Conservation (phyloP, 2,329 filamentous ascomycete species). For the Penicillium sp. region DNA sequence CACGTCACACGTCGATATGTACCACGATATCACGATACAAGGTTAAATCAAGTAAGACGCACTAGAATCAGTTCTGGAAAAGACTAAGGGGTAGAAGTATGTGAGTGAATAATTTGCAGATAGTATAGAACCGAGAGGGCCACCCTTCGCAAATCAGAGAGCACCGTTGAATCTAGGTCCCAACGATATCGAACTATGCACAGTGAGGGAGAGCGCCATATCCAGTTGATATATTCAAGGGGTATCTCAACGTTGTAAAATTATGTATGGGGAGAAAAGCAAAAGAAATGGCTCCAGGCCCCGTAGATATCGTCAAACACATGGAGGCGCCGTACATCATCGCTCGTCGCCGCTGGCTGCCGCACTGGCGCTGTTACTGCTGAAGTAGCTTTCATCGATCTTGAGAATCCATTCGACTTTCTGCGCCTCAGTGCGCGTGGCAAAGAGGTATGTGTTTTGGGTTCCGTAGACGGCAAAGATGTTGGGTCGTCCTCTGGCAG, state of each 20-base stretch:
- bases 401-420: constrained; percentile 97
- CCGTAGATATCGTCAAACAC: constrained; percentile 23
- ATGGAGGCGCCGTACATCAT: constrained; percentile 17
- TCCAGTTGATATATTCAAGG: constrained; percentile 34
- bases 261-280: constrained; percentile 9
- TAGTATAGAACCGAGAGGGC: constrained; percentile 5
- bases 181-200: constrained; percentile 31
- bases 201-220: constrained; percentile 28
- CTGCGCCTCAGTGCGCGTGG: constrained; percentile 79
- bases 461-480: constrained; percentile 94
- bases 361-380: constrained; percentile 28
- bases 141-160: constrained; percentile 7
- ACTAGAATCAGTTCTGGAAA: neutral
- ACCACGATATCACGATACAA: neutral
- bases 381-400: constrained; percentile 77
- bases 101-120: neutral
- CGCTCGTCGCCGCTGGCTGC: constrained; percentile 23
- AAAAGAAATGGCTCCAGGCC: constrained; percentile 18
- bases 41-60: neutral
- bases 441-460: constrained; percentile 93
- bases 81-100: neutral
- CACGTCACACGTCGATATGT: neutral
- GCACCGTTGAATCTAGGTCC: constrained; percentile 25
- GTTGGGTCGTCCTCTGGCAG: constrained; percentile 53
- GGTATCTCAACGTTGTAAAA: constrained; percentile 33